A percentile compares a stretch with the other conserved stretches of the same genome.
Conservation (phyloP, 495 filamentous ascomycete genomes). For the Amphirosellinia nigrospora region DNA sequence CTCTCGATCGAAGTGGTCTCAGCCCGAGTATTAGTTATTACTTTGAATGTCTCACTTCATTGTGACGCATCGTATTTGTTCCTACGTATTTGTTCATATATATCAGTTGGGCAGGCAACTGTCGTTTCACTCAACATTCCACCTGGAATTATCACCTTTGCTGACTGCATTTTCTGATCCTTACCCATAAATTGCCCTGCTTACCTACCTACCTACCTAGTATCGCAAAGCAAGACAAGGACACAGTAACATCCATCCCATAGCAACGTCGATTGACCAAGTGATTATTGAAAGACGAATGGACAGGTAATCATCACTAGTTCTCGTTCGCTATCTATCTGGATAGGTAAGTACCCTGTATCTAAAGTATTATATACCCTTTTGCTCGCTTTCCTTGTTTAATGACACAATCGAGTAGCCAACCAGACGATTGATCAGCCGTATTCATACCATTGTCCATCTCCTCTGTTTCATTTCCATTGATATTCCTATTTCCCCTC, state of each 20-base stretch:
- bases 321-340: background rate
- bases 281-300: background rate
- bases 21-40: background rate
- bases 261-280: background rate
- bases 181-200: background rate
- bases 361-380: conserved; percentile 2
- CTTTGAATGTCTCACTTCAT: background rate
- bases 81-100: no score
- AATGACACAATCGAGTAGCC: background rate
- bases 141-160: background rate
- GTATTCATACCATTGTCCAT: background rate
- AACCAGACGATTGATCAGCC: background rate
- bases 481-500: background rate
- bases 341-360: background rate
- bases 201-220: background rate
- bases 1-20: background rate
- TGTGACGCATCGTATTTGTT: background rate
- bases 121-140: background rate
- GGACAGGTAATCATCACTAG: background rate
- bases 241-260: background rate
- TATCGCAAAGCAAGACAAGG: background rate
- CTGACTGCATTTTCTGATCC: background rate
- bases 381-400: background rate
- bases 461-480: background rate
- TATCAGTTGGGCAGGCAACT: background rate